Percentiles rank a stretch among this genome's conserved stretches.
phyloP scores from a whole-genome alignment of 1,139 yeast species.

The Nakaseomyces sp. region DNA sequence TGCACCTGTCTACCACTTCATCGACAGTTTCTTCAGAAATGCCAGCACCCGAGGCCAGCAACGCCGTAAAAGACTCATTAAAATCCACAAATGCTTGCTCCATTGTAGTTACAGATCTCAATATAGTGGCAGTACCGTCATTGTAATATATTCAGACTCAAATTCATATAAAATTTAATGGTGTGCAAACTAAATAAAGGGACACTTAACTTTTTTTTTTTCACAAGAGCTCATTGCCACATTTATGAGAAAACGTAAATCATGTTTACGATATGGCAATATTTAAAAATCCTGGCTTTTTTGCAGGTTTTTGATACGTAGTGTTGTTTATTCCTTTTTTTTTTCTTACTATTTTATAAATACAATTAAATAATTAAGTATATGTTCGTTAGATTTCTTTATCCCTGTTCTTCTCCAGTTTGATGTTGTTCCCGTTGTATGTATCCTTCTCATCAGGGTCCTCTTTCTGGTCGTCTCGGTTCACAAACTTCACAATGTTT shows the following conservation, averaged over 20 bases:
- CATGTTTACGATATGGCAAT: too few relatives aligned
- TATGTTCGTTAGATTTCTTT: constrained; percentile 22
- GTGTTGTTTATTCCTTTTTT: too few relatives aligned
- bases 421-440: constrained; percentile 41
- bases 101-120: background rate
- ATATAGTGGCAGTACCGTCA: background rate
- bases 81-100: background rate
- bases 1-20: background rate
- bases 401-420: constrained; percentile 35
- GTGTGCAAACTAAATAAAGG: too few relatives aligned
- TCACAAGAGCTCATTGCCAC: too few relatives aligned
- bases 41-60: background rate
- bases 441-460: constrained; percentile 33
- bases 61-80: background rate
- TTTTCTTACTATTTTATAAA: too few relatives aligned
- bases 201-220: too few relatives aligned
- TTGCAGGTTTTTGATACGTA: too few relatives aligned
- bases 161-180: too few relatives aligned
- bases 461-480: constrained; percentile 21
- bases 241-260: too few relatives aligned
- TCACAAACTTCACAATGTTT: constrained; percentile 23
- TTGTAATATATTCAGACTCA: too few relatives aligned
- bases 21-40: background rate
- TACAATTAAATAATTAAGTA: too few relatives aligned
- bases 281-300: too few relatives aligned